Evolutionary conservation across 257 asterid species (phyloP).

Genomic region (Solanum habrochaites): DNA sequence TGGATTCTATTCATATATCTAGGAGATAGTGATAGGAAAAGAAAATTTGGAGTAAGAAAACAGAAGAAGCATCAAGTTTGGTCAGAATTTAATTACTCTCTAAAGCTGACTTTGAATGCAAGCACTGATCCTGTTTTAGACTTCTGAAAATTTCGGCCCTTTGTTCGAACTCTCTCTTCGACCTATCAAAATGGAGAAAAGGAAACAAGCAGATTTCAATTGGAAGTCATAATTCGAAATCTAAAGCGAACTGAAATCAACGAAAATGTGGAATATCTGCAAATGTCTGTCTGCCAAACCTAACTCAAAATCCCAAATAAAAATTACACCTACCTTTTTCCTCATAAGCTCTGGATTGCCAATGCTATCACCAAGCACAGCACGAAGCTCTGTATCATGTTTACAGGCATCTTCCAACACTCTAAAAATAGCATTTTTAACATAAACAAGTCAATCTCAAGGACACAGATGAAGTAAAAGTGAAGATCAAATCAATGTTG

Average conservation of each 20-base stretch:
- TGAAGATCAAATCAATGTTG: background rate
- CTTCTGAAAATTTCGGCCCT: constrained; percentile 62
- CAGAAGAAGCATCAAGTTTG: background rate
- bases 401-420: constrained; percentile 88
- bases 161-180: constrained; percentile 84
- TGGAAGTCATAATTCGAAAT: background rate
- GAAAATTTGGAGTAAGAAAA: background rate
- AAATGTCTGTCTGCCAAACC: background rate
- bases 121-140: constrained; percentile 89
- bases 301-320: background rate
- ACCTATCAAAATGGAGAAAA: constrained; percentile 33
- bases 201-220: background rate
- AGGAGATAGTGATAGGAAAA: background rate
- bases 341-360: constrained; percentile 95
- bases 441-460: background rate
- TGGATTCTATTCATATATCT: background rate
- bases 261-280: background rate
- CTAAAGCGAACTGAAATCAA: background rate
- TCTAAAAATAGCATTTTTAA: constrained; percentile 19
- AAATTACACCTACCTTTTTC: constrained; percentile 34
- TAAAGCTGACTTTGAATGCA: constrained; percentile 98
- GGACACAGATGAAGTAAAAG: background rate
- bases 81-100: constrained; percentile 56
- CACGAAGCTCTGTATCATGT: constrained; percentile 77
- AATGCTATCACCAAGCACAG: constrained; percentile 86